Conservation (phyloP, 164 flowering plant species). For the Tetracentron sinense region DNA sequence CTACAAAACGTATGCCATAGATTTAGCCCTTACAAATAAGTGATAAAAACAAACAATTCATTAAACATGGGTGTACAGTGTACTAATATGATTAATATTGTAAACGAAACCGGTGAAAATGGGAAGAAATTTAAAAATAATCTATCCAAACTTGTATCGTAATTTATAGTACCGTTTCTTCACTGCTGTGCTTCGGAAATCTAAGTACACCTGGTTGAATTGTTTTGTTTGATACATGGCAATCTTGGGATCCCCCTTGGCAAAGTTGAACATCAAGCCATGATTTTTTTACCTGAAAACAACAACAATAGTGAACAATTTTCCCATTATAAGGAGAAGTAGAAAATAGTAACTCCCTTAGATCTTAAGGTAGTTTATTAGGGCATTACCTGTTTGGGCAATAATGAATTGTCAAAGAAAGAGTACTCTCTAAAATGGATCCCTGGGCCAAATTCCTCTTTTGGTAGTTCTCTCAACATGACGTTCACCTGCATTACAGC, state of each 20-base stretch:
- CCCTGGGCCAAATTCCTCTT: conserved; percentile 71
- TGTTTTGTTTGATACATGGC: conserved; percentile 51
- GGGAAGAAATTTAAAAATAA: too few species aligned
- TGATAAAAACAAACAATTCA: too few species aligned
- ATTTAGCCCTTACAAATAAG: too few species aligned
- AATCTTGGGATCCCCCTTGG: conserved; percentile 52
- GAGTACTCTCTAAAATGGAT: conserved; percentile 82
- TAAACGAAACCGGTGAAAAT: too few species aligned
- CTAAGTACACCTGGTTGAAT: conserved; percentile 40
- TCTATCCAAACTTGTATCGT: too few species aligned
- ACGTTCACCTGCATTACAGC: conserved; percentile 59
- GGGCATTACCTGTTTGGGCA: conserved; percentile 58
- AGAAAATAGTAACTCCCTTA: not conserved
- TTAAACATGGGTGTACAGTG: too few species aligned
- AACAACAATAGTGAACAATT: conserved; percentile 4
- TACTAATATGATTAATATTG: too few species aligned
- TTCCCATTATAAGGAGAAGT: not conserved
- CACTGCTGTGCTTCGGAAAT: conserved; percentile 77
- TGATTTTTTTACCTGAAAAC: conserved; percentile 80
- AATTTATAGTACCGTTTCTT: conserved; percentile 98
- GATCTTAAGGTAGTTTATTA: not conserved
- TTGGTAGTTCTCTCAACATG: conserved; percentile 62
- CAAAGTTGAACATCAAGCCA: conserved; percentile 95
- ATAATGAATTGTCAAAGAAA: conserved; percentile 67
- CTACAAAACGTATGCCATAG: too few species aligned